Base-by-base conservation (phyloP, 2,329 filamentous ascomycete species). In the Magnaporthiopsis rhizophila region DNA sequence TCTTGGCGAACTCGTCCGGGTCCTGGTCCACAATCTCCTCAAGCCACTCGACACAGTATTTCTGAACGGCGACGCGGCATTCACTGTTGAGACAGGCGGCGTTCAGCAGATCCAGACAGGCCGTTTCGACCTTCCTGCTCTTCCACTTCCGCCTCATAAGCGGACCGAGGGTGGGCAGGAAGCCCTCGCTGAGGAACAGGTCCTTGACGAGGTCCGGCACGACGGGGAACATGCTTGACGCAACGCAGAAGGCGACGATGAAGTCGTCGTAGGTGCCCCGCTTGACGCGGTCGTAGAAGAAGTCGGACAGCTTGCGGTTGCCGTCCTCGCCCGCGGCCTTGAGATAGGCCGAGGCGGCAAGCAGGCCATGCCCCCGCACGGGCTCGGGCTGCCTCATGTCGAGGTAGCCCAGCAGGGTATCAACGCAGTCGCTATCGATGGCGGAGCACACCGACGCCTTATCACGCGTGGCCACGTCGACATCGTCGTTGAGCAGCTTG, bases 191-290 rank as follows among this genome's bases (percentile, higher is more conserved):
- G 65, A 98, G 83, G 74, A 99, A 97, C 53, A 98, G 81, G 65
- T 87, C 82, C 3, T 91, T 83, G 2, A 89, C 91, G 58, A 91
- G 83, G 64, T 88, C 84, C 3, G 92, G 89, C 2, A 91, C 86
- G 63, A 99, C 84, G 1, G 95, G 93, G 73, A 99, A 99, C 11
- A 96, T 86, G 28, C 88, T 86, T 2, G 92, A 87, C 7, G 92
- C 92, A n/a, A 93, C 92, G 63, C 93, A 98, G 74, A 97, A 98
- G 7, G 93, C 93, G 62, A 95, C 82, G 64, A 97, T 91, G 69
- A 96, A 86, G 75, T 96, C 91, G 71, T 97, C 93, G 68, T 92
- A 91, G 30, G 89, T 94, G 63, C 88, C 88, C 67, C 89, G 87
- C 69, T 84, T 78, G 21, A 96, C 81, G 63, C 89, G 86, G 21